Evolutionary conservation across 768 basidiomycete species (phyloP), one percentile per base, ranked within the genome.

Genomic region (Lactarius vividus): DNA sequence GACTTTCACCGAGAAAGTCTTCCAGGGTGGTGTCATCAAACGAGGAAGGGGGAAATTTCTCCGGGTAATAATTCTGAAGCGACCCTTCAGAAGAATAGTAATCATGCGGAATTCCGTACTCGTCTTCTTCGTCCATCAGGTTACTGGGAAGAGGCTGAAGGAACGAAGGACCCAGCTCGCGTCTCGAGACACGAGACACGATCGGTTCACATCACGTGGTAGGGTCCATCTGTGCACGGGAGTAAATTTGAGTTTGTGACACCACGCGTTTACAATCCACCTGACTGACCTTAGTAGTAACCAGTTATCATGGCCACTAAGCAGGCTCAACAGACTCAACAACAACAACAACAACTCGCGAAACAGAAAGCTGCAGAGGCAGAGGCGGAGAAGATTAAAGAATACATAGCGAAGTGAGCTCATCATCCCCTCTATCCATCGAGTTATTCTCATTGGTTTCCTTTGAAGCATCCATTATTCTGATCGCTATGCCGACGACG

Each of bases 401-500:
- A 92, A 74, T 91, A 88, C 73, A 89, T 91, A 62, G 88, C 90
- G 74, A 91, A 88, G 91, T 89, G 70, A 65, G 78, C 72, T 62
- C 57, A 28, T 56, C 66, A 15, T 56, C 63, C 67, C 53, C 70
- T 68, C 64, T 58, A 40, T 54, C 61, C 33, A 62, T 59, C 61
- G 33, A 63, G 57, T 6, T 4, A 53, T 26, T 15, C 62, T 57
- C 35, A 40, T 35, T 31, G 49, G 26, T 70, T 49, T 10, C 23
- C 46, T 49, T 26, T 49, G 23, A 49, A 94, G 92, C 75, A 94
- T 94, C 72, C 88, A 92, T 73, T 94, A 94, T 74, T 94, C 92
- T 66, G 91, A 94, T 77, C 88, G 92, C 68, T 95, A 98, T 76
- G 85, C 91, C 9, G 96, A 98, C 77, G 93, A 96, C 76, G 79